Evolutionary conservation across 2,329 filamentous ascomycete species (phyloP).

Genomic region (Lomentospora prolificans): DNA sequence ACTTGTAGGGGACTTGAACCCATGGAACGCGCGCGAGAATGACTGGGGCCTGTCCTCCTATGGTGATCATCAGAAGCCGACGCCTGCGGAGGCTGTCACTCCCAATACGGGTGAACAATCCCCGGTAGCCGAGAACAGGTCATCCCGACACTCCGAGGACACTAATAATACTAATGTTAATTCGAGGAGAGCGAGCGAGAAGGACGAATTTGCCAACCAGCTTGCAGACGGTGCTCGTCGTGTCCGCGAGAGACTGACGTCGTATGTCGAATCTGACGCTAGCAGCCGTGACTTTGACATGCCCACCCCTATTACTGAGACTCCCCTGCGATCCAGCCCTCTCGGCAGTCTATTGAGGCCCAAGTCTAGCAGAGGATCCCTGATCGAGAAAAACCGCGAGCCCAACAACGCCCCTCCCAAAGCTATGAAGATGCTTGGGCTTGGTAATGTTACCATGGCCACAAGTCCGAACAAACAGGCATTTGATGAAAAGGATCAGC

Average conservation of each 20-base stretch:
- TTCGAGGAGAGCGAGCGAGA: slow-evolving; percentile 25
- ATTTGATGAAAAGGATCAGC: slow-evolving; percentile 24
- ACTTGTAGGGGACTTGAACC: slow-evolving; percentile 26
- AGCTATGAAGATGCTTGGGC: slow-evolving; percentile 51
- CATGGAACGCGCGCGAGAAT: slow-evolving; percentile 32
- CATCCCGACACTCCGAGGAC: neutral
- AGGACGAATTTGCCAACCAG: slow-evolving; percentile 64
- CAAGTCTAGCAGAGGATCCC: slow-evolving; percentile 59
- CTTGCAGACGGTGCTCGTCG: slow-evolving; percentile 60
- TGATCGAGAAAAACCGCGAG: slow-evolving; percentile 41
- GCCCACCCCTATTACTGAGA: slow-evolving; percentile 8
- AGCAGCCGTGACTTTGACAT: slow-evolving; percentile 1
- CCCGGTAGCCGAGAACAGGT: neutral
- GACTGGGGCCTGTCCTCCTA: slow-evolving; percentile 8
- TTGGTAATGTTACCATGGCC: slow-evolving; percentile 33
- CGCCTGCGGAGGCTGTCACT: neutral
- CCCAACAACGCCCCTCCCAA: slow-evolving; percentile 37
- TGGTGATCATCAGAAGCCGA: neutral
- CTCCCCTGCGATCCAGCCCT: slow-evolving; percentile 38
- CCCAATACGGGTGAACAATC: slow-evolving; percentile 1
- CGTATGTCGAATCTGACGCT: slow-evolving; percentile 54
- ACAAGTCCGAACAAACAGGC: slow-evolving; percentile 22
- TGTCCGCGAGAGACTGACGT: slow-evolving; percentile 64
- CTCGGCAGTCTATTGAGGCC: slow-evolving; percentile 50
- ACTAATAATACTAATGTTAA: neutral